These are phyloP conservation scores for Chlorencoelia australis DNA, from an alignment of 2,329 filamentous ascomycete genomes.

Conservation along the genomic window DNA sequence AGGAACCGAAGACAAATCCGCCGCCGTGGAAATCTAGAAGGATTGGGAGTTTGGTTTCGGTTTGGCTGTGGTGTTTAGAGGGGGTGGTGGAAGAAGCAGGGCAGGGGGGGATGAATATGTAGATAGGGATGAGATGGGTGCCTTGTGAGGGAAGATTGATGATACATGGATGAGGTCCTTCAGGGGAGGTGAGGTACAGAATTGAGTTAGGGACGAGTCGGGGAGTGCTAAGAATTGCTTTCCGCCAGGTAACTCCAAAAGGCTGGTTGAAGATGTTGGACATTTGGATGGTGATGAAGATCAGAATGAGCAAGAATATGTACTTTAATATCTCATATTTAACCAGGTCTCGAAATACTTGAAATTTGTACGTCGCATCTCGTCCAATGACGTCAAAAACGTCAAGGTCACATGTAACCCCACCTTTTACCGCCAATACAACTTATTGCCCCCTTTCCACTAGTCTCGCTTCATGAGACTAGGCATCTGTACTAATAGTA, in stretches of 20 bases:
- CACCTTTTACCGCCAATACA: too few relatives aligned
- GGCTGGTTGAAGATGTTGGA: not conserved
- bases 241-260: not conserved
- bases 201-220: not conserved
- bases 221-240: not conserved
- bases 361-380: too few relatives aligned
- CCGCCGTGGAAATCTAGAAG: slow-evolving; percentile 2
- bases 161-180: not conserved
- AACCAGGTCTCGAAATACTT: too few relatives aligned
- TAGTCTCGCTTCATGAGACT: too few relatives aligned
- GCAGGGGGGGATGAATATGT: not conserved
- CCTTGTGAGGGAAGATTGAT: not conserved
- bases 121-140: not conserved
- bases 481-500: too few relatives aligned
- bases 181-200: not conserved
- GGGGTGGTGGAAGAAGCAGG: not conserved
- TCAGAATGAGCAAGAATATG: not conserved
- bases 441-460: too few relatives aligned
- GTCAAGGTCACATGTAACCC: too few relatives aligned
- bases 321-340: too few relatives aligned
- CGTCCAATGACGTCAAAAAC: too few relatives aligned
- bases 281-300: not conserved
- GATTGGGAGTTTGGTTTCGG: too few relatives aligned
- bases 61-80: too few relatives aligned
- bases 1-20: slow-evolving; percentile 2